Conservation (phyloP, 352 stramenopile genomes). For the Phytophthora idaei region DNA sequence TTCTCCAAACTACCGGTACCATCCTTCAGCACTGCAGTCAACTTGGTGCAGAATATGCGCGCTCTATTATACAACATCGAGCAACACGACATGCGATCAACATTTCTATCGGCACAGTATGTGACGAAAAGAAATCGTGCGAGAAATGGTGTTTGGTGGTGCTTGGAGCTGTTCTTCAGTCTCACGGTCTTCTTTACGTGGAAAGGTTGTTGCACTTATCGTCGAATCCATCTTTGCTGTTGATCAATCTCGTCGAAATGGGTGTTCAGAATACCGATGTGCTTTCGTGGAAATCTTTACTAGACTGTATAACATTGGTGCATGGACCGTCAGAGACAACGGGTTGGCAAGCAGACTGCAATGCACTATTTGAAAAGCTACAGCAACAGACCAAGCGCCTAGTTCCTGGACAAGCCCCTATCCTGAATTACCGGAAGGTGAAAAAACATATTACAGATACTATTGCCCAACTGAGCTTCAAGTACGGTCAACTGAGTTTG, state of each 20-base stretch:
- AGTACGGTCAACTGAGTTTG: constrained; percentile 11
- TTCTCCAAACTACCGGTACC: constrained; percentile 25
- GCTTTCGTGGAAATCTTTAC: constrained; percentile 18
- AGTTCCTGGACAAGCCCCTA: constrained; percentile 7
- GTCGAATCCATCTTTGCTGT: constrained; percentile 10
- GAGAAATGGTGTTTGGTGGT: constrained; percentile 30
- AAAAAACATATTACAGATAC: constrained; percentile 20
- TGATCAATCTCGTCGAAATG: constrained; percentile 15
- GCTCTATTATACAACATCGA: constrained; percentile 27
- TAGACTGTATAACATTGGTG: constrained; percentile 16
- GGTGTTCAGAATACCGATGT: not conserved
- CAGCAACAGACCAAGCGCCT: constrained; percentile 11
- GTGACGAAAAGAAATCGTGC: constrained; percentile 4
- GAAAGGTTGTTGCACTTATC: constrained; percentile 26
- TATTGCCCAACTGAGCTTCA: constrained; percentile 19
- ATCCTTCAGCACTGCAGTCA: constrained; percentile 31
- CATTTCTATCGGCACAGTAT: not conserved
- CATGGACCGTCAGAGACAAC: not conserved
- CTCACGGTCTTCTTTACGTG: constrained; percentile 28
- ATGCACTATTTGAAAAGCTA: constrained; percentile 14
- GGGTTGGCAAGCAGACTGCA: constrained; percentile 10
- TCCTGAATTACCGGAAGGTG: constrained; percentile 7
- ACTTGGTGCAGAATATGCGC: constrained; percentile 26
- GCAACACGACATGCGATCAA: constrained; percentile 19
- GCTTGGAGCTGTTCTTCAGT: constrained; percentile 16